phyloP scores from a whole-genome alignment of 495 filamentous ascomycete genomes.

The Thozetella sp. region DNA sequence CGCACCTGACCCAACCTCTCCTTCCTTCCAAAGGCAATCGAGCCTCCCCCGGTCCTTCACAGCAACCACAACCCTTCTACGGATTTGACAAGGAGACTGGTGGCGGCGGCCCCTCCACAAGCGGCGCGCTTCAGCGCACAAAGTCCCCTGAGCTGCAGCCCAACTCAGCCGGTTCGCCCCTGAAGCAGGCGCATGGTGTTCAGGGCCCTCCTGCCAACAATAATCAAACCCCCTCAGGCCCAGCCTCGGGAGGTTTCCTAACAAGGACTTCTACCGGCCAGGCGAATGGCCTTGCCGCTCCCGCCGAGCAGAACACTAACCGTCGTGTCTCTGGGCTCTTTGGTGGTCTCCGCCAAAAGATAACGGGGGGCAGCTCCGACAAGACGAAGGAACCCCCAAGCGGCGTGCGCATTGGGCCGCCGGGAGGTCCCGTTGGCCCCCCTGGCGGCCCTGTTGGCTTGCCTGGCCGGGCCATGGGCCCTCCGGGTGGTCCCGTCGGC shows the following conservation, averaged over 20 bases:
- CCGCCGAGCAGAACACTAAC: neutral
- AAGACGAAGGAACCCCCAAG: neutral
- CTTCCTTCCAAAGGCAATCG: constrained; percentile 34
- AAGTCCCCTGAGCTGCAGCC: constrained; percentile 1
- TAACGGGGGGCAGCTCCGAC: neutral
- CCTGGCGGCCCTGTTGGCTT: neutral
- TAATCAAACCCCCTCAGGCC: neutral
- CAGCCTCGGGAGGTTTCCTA: neutral
- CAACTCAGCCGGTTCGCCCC: neutral
- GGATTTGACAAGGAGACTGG: constrained; percentile 49
- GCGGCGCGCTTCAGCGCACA: neutral
- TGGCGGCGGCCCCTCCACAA: constrained; percentile 1
- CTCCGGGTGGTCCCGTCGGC: neutral
- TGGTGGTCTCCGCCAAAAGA: neutral
- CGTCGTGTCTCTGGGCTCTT: neutral
- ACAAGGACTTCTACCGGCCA: neutral
- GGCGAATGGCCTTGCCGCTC: neutral
- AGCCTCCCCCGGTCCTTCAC: constrained; percentile 33
- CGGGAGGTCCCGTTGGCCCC: neutral
- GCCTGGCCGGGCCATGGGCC: neutral
- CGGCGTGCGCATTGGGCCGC: neutral
- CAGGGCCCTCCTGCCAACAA: neutral
- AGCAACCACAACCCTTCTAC: constrained; percentile 23
- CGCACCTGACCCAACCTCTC: constrained; percentile 43
- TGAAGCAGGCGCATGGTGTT: neutral